Evolutionary conservation across 1,139 yeast genomes (phyloP).

Genomic region (Pichia sp.): DNA sequence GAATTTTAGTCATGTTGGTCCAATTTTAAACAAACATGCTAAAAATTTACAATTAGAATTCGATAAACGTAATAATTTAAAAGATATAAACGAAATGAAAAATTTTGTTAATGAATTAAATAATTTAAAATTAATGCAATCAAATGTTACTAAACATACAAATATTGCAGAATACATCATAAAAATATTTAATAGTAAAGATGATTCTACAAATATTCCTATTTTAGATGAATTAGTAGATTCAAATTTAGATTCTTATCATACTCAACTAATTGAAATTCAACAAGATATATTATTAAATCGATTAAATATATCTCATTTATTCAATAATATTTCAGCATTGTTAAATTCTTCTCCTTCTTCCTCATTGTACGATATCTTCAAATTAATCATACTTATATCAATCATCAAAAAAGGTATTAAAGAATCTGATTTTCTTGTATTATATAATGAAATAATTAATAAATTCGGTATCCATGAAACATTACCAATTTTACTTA

Average conservation of each 20-base stretch:
- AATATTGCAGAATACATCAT: conserved; percentile 65
- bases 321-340: conserved; percentile 1
- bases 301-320: conserved; percentile 35
- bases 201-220: conserved; percentile 20
- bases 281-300: conserved; percentile 68
- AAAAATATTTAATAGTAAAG: conserved; percentile 36
- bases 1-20: conserved; percentile 79
- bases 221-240: conserved; percentile 18
- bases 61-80: conserved; percentile 54
- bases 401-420: conserved; percentile 62
- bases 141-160: conserved; percentile 68
- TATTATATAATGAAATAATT: conserved; percentile 43
- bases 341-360: conserved; percentile 42
- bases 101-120: conserved; percentile 67
- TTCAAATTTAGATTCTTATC: conserved; percentile 25
- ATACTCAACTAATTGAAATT: conserved; percentile 55
- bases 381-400: conserved; percentile 49
- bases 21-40: conserved; percentile 64
- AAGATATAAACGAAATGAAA: conserved; percentile 61
- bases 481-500: conserved; percentile 35
- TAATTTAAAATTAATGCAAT: conserved; percentile 61
- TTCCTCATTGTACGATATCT: conserved; percentile 37
- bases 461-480: conserved; percentile 53
- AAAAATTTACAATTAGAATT: conserved; percentile 63
- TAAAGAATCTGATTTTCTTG: conserved; percentile 50